Evolutionary conservation across 139 green algal species (phyloP), one percentile per base, ranked within the genome.

Genomic region (Chloropicon primus): DNA sequence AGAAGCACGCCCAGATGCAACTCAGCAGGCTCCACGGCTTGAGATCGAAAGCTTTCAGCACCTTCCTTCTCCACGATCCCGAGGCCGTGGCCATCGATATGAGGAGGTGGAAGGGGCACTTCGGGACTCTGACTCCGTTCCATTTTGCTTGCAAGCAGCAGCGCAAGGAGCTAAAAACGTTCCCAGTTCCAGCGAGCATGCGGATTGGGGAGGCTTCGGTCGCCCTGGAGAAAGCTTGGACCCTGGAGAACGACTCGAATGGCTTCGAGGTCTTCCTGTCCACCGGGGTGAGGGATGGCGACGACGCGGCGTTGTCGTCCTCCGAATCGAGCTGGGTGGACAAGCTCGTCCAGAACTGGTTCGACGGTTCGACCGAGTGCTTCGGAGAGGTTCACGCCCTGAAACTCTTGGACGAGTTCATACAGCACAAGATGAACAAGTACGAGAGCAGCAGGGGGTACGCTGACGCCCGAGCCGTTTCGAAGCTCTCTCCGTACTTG

Each of bases 71-170:
- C 62, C 83, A 73, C 10, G 74, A 82, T 62, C 80, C 80, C 3
- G 26, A 76, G 10, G 26, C 26, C 2, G 62, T 86, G 24, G 54
- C 73, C 25, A 53, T 90, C 0, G 81, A 90, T 78, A 85, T 86
- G 80, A 28, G 27, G 17, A 71, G 25, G 22, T 71, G 28, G 1
- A 83, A 24, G 27, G 81, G 87, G 21, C 87, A 91, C 74, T 91
- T 89, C 80, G 87, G 87, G 75, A 89, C 82, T 0, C 80, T 91
- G 24, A 87, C 72, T 27, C 85, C 85, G n/a, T 90, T 87, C 73
- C 41, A 78, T 24, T 78, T 73, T 25, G 80, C 76, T 1, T 86
- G 76, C 41, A 62, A 62, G 41, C 10, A 5, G 10, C 41, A n/a
- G 41, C 41, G 10, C 41, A 17, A 17, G 41, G 41, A 17, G 5